Evolutionary conservation across 179 eudicot genomes (phyloP).

Genomic region (Dionaea muscipula): DNA sequence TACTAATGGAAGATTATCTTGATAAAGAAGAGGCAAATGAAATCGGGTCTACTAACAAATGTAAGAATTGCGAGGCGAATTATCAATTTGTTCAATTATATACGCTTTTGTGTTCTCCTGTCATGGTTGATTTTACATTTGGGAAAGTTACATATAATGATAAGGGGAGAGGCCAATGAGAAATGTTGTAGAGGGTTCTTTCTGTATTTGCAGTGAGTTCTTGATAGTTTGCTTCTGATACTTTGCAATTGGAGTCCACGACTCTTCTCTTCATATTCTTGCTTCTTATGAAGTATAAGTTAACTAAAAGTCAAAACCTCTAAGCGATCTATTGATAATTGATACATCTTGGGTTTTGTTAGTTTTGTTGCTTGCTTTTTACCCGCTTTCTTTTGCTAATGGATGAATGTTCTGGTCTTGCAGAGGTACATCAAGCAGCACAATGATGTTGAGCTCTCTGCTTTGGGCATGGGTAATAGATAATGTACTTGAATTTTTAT

Average conservation of each 20-base stretch:
- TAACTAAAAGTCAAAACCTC: not conserved
- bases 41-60: no score
- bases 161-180: not conserved
- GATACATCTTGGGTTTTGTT: not conserved
- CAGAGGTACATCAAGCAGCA: constrained; percentile 41
- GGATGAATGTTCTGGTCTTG: not conserved
- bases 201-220: not conserved
- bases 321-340: not conserved
- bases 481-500: not conserved
- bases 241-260: no score
- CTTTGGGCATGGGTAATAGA: constrained; percentile 36
- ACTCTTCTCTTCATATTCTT: not conserved
- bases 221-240: not conserved
- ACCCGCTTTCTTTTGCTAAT: not conserved
- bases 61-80: no score
- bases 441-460: constrained; percentile 35
- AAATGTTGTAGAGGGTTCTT: not conserved
- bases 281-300: not conserved
- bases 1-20: no score
- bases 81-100: no score
- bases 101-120: no score
- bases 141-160: no score
- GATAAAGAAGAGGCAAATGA: no score
- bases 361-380: not conserved
- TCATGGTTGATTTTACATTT: not conserved